These are phyloP conservation scores for Arthrobotrys entomopaga DNA, from an alignment of 2,329 filamentous ascomycete genomes.

Conservation along the genomic window DNA sequence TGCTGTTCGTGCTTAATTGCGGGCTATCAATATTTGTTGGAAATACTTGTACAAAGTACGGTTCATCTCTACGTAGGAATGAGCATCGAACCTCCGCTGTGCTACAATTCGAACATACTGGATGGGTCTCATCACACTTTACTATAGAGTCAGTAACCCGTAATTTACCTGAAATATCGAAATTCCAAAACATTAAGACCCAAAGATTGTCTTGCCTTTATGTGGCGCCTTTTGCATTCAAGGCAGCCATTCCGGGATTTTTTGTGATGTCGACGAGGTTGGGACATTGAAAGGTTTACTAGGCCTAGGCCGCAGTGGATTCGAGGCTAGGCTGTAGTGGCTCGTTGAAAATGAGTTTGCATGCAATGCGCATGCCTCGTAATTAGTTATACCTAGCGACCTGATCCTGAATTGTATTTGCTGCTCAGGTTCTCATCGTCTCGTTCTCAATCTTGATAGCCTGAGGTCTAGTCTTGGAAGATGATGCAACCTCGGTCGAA, in stretches of 20 bases:
- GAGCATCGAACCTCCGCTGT: conserved; percentile 56
- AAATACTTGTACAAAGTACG: conserved; percentile 1
- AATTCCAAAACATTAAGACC: no score
- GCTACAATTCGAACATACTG: conserved; percentile 61
- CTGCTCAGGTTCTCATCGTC: no score
- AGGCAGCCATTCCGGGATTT: conserved; percentile 63
- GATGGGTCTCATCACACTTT: conserved; percentile 61
- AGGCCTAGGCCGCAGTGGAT: no score
- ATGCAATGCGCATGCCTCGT: no score
- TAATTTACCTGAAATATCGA: background rate
- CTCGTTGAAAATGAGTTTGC: no score
- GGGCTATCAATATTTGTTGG: background rate
- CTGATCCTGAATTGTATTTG: no score
- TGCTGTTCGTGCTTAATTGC: background rate
- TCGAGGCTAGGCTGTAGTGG: no score
- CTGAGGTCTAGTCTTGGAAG: no score
- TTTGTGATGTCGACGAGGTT: conserved; percentile 60
- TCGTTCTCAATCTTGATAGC: no score
- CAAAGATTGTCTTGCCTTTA: conserved; percentile 60
- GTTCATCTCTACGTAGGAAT: conserved; percentile 20
- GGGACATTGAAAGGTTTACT: conserved; percentile 1
- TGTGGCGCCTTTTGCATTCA: conserved; percentile 62
- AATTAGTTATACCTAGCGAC: no score
- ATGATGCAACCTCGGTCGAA: no score
- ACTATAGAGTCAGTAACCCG: conserved; percentile 11